Evolutionary conservation across 495 filamentous ascomycete genomes (phyloP).

Genomic region (Aspergillus funiculosus): DNA sequence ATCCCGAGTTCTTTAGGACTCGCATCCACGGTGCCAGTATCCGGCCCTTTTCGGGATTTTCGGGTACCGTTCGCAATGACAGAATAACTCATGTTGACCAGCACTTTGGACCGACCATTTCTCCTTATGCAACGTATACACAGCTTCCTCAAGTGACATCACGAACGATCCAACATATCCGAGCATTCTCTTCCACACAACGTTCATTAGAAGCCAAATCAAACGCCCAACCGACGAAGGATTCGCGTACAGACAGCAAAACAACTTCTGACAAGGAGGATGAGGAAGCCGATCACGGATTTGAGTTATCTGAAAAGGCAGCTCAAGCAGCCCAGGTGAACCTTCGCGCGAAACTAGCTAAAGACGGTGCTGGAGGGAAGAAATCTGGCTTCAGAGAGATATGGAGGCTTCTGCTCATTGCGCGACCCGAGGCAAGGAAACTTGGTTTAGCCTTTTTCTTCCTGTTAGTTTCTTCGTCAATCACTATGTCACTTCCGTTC

Average conservation of each 20-base stretch:
- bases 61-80: conserved; percentile 20
- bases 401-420: conserved; percentile 83
- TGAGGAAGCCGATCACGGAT: conserved; percentile 52
- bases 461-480: conserved; percentile 76
- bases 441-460: conserved; percentile 76
- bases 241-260: conserved; percentile 13
- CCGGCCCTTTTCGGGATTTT: conserved; percentile 25
- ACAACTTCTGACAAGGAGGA: conserved; percentile 28
- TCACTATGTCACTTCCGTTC: conserved; percentile 93
- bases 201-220: conserved; percentile 28
- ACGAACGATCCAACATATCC: conserved; percentile 22
- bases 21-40: conserved; percentile 9
- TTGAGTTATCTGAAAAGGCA: conserved; percentile 69
- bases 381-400: conserved; percentile 68
- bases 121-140: conserved; percentile 16
- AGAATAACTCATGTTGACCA: conserved; percentile 6
- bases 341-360: conserved; percentile 76
- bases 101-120: conserved; percentile 14
- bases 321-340: conserved; percentile 85
- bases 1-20: conserved; percentile 8
- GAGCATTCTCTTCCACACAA: conserved; percentile 27
- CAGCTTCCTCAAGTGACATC: conserved; percentile 14
- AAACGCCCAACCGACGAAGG: conserved; percentile 14
- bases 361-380: conserved; percentile 62
- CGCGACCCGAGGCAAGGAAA: conserved; percentile 71